Conservation (phyloP, 352 stramenopile genomes). For the Phytophthora tentaculata region DNA sequence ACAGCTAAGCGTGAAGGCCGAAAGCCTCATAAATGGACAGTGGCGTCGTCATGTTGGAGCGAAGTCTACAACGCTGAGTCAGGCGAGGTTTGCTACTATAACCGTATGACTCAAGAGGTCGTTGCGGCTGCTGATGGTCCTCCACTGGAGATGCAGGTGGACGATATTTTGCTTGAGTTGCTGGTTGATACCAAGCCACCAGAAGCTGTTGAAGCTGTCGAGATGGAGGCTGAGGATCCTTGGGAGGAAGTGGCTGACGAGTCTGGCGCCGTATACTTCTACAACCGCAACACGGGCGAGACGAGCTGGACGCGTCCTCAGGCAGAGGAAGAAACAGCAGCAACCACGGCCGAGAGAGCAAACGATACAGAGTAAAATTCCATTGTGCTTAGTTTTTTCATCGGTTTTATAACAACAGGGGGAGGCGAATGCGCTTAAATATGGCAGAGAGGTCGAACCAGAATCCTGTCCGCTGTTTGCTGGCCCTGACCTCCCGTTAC, state of each 20-base stretch:
- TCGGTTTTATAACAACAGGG: conserved; percentile 29
- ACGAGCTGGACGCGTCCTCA: conserved; percentile 63
- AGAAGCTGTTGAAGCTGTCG: not conserved
- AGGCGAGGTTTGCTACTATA: conserved; percentile 72
- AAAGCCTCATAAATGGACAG: conserved; percentile 54
- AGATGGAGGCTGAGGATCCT: conserved; percentile 21
- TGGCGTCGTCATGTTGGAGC: conserved; percentile 73
- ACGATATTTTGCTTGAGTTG: conserved; percentile 75
- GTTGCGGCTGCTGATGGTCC: conserved; percentile 52
- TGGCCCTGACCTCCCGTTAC: conserved; percentile 12
- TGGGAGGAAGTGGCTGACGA: conserved; percentile 83
- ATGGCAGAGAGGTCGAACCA: conserved; percentile 18
- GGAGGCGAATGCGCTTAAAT: conserved; percentile 37
- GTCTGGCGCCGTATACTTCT: conserved; percentile 75
- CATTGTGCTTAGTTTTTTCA: conserved; percentile 17
- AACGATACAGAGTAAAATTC: conserved; percentile 15
- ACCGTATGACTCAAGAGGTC: conserved; percentile 71
- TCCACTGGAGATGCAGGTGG: conserved; percentile 68
- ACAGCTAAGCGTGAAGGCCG: conserved; percentile 44
- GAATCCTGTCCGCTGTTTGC: conserved; percentile 1
- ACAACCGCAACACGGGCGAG: conserved; percentile 61
- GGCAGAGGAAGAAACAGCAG: not conserved
- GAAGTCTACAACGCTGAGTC: conserved; percentile 74
- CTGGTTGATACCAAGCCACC: conserved; percentile 42
- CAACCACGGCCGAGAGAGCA: not conserved